Evolutionary conservation across 2,329 filamentous ascomycete genomes (phyloP).

Genomic region (Botrytis cinerea): DNA sequence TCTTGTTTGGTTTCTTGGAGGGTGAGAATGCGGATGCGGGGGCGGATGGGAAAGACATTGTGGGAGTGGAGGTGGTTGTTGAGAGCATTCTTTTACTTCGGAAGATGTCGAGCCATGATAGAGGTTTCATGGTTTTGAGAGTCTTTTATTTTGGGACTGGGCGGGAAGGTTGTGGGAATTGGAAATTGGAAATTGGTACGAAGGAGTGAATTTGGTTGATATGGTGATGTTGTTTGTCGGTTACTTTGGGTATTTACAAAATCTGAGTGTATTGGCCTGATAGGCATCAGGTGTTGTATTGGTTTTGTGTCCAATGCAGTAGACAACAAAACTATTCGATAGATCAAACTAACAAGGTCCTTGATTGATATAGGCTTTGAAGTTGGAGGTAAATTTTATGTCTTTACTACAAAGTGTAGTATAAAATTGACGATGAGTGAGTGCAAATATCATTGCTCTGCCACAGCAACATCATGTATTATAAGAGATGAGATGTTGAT

Average conservation of each 20-base stretch:
- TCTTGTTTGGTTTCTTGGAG: neutral
- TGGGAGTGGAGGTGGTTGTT: neutral
- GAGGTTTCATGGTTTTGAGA: neutral
- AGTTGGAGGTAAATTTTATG: too few relatives aligned
- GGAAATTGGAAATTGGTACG: neutral
- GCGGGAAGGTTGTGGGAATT: neutral
- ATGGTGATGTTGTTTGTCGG: neutral
- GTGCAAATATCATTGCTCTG: too few relatives aligned
- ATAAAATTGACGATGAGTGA: neutral
- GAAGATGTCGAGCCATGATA: neutral
- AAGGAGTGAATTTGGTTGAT: neutral
- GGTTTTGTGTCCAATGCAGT: neutral
- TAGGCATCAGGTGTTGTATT: neutral
- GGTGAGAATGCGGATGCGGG: neutral
- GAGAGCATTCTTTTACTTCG: neutral
- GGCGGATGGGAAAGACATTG: slow-evolving; percentile 8
- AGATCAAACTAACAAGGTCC: neutral
- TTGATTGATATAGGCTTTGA: neutral
- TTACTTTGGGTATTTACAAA: neutral
- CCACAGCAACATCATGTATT: neutral
- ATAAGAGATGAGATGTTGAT: neutral
- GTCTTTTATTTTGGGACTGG: neutral
- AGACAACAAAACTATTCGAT: neutral
- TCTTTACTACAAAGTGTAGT: neutral
- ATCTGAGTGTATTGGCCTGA: neutral